Percentiles rank a stretch among this genome's conserved stretches.
Evolutionary conservation across 202 grass and related monocot genomes (phyloP).

Genomic region (Zoysia matrella): DNA sequence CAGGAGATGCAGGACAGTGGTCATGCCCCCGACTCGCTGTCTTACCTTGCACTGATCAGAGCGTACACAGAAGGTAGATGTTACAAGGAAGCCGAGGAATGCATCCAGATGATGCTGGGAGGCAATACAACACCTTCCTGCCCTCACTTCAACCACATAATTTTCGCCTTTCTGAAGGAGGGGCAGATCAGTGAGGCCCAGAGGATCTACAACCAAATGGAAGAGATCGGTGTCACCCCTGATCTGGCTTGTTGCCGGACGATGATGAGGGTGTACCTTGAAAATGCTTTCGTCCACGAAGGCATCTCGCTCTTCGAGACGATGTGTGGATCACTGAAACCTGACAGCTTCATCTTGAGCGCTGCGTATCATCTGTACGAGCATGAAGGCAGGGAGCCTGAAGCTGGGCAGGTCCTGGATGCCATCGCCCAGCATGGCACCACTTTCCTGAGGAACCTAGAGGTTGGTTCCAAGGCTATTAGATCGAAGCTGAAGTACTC

Average conservation of each 20-base stretch:
- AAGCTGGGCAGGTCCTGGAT: slow-evolving; percentile 60
- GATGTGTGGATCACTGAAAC: slow-evolving; percentile 43
- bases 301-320: slow-evolving; percentile 71
- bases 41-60: slow-evolving; percentile 65
- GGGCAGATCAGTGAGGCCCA: slow-evolving; percentile 56
- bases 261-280: slow-evolving; percentile 81
- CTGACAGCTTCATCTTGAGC: slow-evolving; percentile 28
- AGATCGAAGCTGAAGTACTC: slow-evolving; percentile 1
- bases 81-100: slow-evolving; percentile 64
- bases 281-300: slow-evolving; percentile 54
- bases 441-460: slow-evolving; percentile 70
- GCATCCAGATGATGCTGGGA: slow-evolving; percentile 55
- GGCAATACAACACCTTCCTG: slow-evolving; percentile 54
- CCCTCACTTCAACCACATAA: slow-evolving; percentile 76
- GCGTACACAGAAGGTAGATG: slow-evolving; percentile 56
- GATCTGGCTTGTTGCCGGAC: slow-evolving; percentile 70
- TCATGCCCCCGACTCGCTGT: slow-evolving; percentile 55
- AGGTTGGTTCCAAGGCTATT: slow-evolving; percentile 59
- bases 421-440: slow-evolving; percentile 51
- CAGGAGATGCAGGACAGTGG: slow-evolving; percentile 61
- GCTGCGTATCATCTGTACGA: slow-evolving; percentile 68
- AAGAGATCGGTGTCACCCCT: slow-evolving; percentile 47
- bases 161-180: slow-evolving; percentile 68
- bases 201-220: slow-evolving; percentile 63
- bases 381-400: slow-evolving; percentile 49